Percentiles rank a stretch among this genome's conserved stretches.
Conservation (phyloP, 495 filamentous ascomycete genomes). For the Cryomyces minteri region DNA sequence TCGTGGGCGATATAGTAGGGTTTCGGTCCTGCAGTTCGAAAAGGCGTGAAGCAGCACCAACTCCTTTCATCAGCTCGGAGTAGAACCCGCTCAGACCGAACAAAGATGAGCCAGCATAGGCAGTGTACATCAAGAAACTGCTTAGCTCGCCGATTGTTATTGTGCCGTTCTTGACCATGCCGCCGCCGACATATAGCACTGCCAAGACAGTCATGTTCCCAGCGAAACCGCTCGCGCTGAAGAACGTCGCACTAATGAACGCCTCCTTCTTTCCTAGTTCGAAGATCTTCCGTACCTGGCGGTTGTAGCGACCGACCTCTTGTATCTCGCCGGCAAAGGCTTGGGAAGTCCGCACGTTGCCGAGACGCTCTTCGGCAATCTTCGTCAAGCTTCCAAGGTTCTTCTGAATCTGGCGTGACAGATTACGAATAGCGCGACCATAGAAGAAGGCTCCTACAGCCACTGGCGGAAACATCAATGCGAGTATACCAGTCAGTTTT, state of each 20-base stretch:
- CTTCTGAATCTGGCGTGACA: constrained; percentile 82
- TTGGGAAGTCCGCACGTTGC: constrained; percentile 89
- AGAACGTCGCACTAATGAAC: constrained; percentile 78
- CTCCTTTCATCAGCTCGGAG: constrained; percentile 97
- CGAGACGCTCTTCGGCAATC: constrained; percentile 87
- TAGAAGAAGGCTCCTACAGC: constrained; percentile 86
- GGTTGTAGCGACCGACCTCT: constrained; percentile 81
- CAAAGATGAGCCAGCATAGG: constrained; percentile 76
- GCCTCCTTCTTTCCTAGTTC: constrained; percentile 70
- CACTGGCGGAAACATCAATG: constrained; percentile 76
- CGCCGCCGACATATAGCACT: constrained; percentile 79
- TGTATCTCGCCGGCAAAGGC: constrained; percentile 85
- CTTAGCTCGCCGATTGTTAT: constrained; percentile 86
- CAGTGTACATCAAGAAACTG: constrained; percentile 97
- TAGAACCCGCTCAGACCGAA: constrained; percentile 93
- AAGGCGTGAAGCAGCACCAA: constrained; percentile 81
- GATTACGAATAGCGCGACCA: constrained; percentile 64
- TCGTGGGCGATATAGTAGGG: constrained; percentile 67
- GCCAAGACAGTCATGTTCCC: constrained; percentile 92
- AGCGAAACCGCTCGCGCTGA: constrained; percentile 67
- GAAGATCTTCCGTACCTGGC: constrained; percentile 81
- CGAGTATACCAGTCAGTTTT: constrained; percentile 73
- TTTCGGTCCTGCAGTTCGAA: constrained; percentile 94
- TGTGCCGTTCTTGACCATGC: constrained; percentile 67
- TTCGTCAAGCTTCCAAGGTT: constrained; percentile 84